Base-by-base conservation (phyloP, 805 yeast species). In the Spathaspora passalidarum region DNA sequence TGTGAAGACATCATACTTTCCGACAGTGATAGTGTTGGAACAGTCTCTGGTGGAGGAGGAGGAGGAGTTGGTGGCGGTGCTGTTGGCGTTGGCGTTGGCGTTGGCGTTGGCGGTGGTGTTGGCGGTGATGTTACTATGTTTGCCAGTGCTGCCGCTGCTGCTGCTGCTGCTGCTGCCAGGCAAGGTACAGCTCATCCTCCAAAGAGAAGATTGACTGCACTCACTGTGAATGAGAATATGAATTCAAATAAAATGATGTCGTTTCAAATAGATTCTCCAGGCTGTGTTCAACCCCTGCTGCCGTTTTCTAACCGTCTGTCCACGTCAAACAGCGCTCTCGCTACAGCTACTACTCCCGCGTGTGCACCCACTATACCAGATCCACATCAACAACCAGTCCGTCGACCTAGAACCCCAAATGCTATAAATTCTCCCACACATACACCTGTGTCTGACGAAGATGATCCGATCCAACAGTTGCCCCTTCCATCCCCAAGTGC, bases 401-500 rank as follows among this genome's bases (percentile, higher is more conserved):
- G 40, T 32, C 46, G 41, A 38, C 63, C 63, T 18, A 56, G 66
- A 18, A 63, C 69, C 2, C 65, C 70, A 2, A 57, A 56, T 14
- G 62, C 56, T 5, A 53, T 60, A 35, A 60, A 61, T 36, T 57
- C 66, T 14, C 63, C 68, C 7, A 49, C 69, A 0, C 63, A 59
- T 38, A 62, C 73, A 13, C 72, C 73, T 0, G 57, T 65, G 5
- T 63, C 71, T 6, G 72, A 66, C 40, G 75, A 69, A 39, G 74
- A 67, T 22, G 59, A 54, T 37, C 61, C 59, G 18, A 62, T 61
- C 9, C 70, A 75, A 39, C 82, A 76, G 48, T 62, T 79, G n/a
- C 86, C 87, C 0, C 66, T 82, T 17, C 88, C 88, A 0, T 82
- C 86, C 8, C 88, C 88, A 0, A 79, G 83, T 52, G 85, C 85